phyloP scores from a whole-genome alignment of 352 stramenopile genomes.

The Phytophthora pseudosyringae region DNA sequence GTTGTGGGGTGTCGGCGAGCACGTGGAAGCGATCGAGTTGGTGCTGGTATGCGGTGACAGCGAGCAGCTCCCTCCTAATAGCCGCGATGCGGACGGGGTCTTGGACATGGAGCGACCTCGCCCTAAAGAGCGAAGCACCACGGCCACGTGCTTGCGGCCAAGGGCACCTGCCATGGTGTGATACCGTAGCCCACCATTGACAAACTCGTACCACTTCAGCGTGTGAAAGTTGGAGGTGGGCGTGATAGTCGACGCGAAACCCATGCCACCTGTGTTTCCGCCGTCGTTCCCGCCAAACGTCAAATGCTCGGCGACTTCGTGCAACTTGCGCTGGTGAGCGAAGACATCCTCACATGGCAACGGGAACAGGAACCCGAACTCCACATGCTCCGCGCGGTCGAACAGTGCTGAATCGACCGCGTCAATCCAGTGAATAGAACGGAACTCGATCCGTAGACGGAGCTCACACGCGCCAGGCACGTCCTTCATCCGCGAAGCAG shows the following conservation, averaged over 20 bases:
- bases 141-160: slow-evolving; percentile 69
- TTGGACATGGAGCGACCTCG: slow-evolving; percentile 39
- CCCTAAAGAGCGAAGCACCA: slow-evolving; percentile 54
- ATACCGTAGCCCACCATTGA: slow-evolving; percentile 69
- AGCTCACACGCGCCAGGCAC: slow-evolving; percentile 65
- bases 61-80: slow-evolving; percentile 34
- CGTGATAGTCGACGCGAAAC: slow-evolving; percentile 57
- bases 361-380: slow-evolving; percentile 80
- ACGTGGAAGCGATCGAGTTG: slow-evolving; percentile 36
- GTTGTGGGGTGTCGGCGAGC: slow-evolving; percentile 37
- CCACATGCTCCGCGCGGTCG: slow-evolving; percentile 67
- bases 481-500: slow-evolving; percentile 64
- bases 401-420: slow-evolving; percentile 63
- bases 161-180: slow-evolving; percentile 55
- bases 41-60: slow-evolving; percentile 34
- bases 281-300: slow-evolving; percentile 54
- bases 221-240: slow-evolving; percentile 77
- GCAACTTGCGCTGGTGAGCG: slow-evolving; percentile 76
- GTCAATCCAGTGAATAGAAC: slow-evolving; percentile 76
- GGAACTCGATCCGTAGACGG: slow-evolving; percentile 69
- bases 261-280: slow-evolving; percentile 27
- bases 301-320: slow-evolving; percentile 76
- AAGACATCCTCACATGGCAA: slow-evolving; percentile 86
- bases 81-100: slow-evolving; percentile 35
- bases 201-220: slow-evolving; percentile 76